These are phyloP conservation scores for Lodderomyces orthopsilosis DNA, from an alignment of 1,139 yeast genomes.

Conservation along the genomic window DNA sequence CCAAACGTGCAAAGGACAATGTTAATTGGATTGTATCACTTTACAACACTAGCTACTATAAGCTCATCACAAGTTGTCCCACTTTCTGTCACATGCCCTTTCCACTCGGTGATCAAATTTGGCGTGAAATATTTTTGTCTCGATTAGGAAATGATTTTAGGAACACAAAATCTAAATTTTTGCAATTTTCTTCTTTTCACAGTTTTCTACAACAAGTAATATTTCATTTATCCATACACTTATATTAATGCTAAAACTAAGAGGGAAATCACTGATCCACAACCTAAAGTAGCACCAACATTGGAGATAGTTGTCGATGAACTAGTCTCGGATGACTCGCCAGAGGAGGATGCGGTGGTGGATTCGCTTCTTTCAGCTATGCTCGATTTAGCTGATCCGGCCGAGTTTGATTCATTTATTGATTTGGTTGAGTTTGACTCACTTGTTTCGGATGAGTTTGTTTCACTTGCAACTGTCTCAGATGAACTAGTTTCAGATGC, in stretches of 20 bases:
- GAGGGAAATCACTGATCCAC: slow-evolving; percentile 8
- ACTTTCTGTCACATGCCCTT: neutral
- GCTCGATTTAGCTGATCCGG: neutral
- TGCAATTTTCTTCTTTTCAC: neutral
- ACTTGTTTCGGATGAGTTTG: neutral
- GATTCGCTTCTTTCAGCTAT: neutral
- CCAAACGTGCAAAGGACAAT: neutral
- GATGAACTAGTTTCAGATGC: neutral
- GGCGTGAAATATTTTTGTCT: neutral
- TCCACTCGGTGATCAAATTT: too few species aligned
- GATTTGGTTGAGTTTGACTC: neutral
- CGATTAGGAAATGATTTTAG: neutral
- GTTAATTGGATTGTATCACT: neutral
- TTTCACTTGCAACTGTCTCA: neutral
- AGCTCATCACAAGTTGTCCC: neutral
- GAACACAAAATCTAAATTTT: neutral
- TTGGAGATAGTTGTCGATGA: slow-evolving; percentile 4
- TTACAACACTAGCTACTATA: neutral
- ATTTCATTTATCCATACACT: neutral
- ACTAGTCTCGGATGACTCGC: neutral
- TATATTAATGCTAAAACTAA: slow-evolving; percentile 7
- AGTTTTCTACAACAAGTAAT: neutral
- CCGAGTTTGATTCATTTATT: neutral
- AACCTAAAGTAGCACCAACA: slow-evolving; percentile 8
- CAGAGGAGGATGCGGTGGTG: neutral